These are phyloP conservation scores for Pseudogymnoascus sp. DNA, from an alignment of 2,329 filamentous ascomycete genomes.

Conservation along the genomic window DNA sequence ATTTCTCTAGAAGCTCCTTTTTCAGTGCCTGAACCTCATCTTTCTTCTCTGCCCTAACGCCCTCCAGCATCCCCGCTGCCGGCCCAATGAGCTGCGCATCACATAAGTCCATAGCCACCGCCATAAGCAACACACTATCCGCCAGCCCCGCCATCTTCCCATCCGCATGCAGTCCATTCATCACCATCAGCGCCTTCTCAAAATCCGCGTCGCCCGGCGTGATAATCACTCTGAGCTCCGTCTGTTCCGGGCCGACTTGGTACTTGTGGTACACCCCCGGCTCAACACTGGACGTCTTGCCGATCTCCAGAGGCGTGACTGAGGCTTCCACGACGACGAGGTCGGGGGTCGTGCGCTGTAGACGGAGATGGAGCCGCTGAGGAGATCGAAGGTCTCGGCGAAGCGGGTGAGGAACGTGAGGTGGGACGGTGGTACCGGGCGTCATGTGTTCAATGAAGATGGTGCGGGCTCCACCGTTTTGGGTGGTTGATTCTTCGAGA, in stretches of 20 bases:
- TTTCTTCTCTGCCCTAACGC: slow-evolving; percentile 6
- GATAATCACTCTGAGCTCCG: slow-evolving; percentile 13
- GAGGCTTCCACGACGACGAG: not conserved
- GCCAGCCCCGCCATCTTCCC: slow-evolving; percentile 15
- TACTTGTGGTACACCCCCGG: slow-evolving; percentile 16
- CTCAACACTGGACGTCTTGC: slow-evolving; percentile 5
- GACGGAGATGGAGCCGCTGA: slow-evolving; percentile 17
- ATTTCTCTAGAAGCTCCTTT: not conserved
- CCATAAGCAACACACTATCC: slow-evolving; percentile 15
- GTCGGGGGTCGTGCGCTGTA: slow-evolving; percentile 12
- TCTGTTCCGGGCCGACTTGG: slow-evolving; percentile 8
- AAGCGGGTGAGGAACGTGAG: slow-evolving; percentile 18
- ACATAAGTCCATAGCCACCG: slow-evolving; percentile 14
- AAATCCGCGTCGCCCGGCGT: slow-evolving; percentile 16
- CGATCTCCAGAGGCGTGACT: not conserved
- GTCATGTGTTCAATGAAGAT: slow-evolving; percentile 19
- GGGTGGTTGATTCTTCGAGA: slow-evolving; percentile 17
- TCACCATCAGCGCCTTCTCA: slow-evolving; percentile 18
- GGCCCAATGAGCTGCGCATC: slow-evolving; percentile 12
- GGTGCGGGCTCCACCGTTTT: slow-evolving; percentile 16
- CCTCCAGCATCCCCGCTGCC: not conserved
- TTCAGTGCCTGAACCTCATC: not conserved
- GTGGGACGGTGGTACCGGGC: slow-evolving; percentile 18
- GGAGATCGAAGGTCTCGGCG: slow-evolving; percentile 18
- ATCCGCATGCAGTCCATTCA: slow-evolving; percentile 17